A percentile compares a stretch with the other conserved stretches of the same genome.
phyloP scores from a whole-genome alignment of 1,284 basidiomycete species.

The Trametes sp. region DNA sequence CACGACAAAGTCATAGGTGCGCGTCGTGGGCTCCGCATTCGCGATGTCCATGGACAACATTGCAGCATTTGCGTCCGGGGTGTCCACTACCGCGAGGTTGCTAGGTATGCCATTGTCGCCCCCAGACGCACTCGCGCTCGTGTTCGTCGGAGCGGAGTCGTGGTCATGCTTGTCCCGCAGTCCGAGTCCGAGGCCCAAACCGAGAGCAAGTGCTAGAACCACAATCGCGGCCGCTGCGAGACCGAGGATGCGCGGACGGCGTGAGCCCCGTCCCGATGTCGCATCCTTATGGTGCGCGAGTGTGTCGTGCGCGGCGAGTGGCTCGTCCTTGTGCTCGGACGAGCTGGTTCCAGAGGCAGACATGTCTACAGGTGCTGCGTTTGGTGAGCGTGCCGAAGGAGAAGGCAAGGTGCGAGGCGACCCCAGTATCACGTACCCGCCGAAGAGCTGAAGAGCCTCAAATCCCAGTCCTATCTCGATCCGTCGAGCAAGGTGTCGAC shows the following conservation, averaged over 20 bases:
- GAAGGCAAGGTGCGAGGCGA: neutral
- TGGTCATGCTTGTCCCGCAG: constrained; percentile 38
- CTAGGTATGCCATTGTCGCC: neutral
- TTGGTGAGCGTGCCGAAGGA: neutral
- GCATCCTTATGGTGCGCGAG: neutral
- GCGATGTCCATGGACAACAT: constrained; percentile 38
- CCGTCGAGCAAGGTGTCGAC: neutral
- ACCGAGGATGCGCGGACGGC: constrained; percentile 16
- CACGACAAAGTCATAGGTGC: constrained; percentile 46
- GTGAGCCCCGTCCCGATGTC: neutral
- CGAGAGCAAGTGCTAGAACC: constrained; percentile 44
- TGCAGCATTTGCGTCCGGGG: constrained; percentile 35
- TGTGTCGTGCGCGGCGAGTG: neutral
- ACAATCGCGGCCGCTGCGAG: constrained; percentile 30
- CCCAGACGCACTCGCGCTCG: neutral
- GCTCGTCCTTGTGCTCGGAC: constrained; percentile 7
- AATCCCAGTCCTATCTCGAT: constrained; percentile 3
- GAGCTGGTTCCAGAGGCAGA: constrained; percentile 14
- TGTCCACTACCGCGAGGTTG: constrained; percentile 21
- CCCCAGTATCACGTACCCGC: neutral
- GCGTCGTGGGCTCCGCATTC: constrained; percentile 41
- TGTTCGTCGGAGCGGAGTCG: constrained; percentile 26
- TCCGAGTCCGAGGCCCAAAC: constrained; percentile 51
- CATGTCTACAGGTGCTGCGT: neutral
- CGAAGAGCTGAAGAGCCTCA: neutral